Evolutionary conservation across 2,329 filamentous ascomycete genomes (phyloP), one percentile per base, ranked within the genome.

Genomic region (Penicillium sumatraense): DNA sequence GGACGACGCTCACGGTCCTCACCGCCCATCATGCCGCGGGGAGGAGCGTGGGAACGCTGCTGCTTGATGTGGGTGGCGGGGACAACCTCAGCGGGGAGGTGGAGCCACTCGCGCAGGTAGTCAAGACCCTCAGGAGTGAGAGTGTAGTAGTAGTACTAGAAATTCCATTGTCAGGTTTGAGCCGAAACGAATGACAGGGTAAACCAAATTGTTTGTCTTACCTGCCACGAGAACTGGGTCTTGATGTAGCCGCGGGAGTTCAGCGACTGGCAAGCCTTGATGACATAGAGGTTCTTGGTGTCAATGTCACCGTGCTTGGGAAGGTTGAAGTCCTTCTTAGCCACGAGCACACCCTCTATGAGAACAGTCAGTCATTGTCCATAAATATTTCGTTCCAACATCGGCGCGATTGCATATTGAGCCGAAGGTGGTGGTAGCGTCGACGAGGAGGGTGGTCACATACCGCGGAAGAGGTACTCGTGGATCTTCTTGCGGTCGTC

Each of bases 401-500:
- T 27, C 23, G 21, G 46, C 38, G 51, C 42, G 35, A 45, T 45
- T 46, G 56, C 14, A 35, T 24, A 21, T 31, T 18, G 35, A 24
- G 14, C 26, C 23, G 53, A 50, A 42, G 62, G 63, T 63, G 59
- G 68, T 59, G 59, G 55, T 62, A 35, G 53, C 41, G 57, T 46
- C 56, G 56, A 44, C 51, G 57, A 58, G 41, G 57, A 46, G 51
- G 53, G 48, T 58, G 44, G 51, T 65, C 64, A 75, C 77, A 74
- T 76, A 92, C 89, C 90, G 75, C 89, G 89, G 89, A 96, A 96
- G 87, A 99, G 91, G 89, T 93, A 96, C 89, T 93, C 93, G 88
- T 99, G 95, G 84, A 99, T 98, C 89, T 92, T 91, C 91, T 99
- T 99, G 86, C 96, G 93, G 86, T 99, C 95, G 82, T 91, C 90